Evolutionary conservation across 257 asterid genomes (phyloP).

Genomic region (Ehretia macrophylla): DNA sequence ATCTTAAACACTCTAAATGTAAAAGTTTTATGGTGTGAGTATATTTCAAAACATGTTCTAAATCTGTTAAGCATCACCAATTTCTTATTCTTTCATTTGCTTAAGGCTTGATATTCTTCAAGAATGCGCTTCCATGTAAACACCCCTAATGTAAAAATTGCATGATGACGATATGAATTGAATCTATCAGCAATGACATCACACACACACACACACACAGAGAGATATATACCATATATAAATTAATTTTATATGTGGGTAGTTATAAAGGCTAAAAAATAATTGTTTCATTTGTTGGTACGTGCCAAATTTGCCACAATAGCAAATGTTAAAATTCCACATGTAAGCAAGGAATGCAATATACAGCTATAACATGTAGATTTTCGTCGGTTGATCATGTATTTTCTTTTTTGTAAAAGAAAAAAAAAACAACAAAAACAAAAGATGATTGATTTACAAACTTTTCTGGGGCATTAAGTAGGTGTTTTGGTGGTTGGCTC

Average conservation of each 20-base stretch:
- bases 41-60: no score
- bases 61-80: background rate
- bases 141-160: no score
- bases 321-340: background rate
- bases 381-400: background rate
- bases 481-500: slow-evolving; percentile 77
- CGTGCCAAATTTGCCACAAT: background rate
- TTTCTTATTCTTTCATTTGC: background rate
- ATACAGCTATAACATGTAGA: background rate
- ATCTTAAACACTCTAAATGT: no score
- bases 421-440: background rate
- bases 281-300: background rate
- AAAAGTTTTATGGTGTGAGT: no score
- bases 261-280: background rate
- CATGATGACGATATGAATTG: background rate
- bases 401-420: background rate
- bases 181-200: background rate
- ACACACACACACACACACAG: no score
- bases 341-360: background rate
- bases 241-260: background rate
- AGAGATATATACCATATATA: no score
- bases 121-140: background rate
- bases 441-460: slow-evolving; percentile 28
- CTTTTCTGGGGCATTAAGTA: slow-evolving; percentile 53
- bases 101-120: background rate